Evolutionary conservation across 163 green algal species (phyloP), one percentile per base, ranked within the genome.

Genomic region (Coccomyxa subellipsoidea): DNA sequence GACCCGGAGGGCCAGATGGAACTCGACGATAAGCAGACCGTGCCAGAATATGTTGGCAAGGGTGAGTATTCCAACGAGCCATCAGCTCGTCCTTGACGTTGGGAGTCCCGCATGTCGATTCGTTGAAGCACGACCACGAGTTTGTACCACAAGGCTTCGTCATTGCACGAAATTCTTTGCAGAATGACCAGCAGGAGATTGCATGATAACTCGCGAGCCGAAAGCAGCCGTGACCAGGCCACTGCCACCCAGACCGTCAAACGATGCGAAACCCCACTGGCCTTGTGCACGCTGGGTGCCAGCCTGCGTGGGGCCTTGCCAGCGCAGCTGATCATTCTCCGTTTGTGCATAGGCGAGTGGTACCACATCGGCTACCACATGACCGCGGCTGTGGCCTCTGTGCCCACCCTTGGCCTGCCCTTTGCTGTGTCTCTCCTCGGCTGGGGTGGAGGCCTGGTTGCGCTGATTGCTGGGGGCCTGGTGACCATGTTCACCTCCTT

Each of bases 331-430:
- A 59, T 59, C 47, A 59, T 12, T 18, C 47, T 59, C 15, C 23
- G 47, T 59, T 59, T 59, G 47, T 36, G 66, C 66, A 73, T 12
- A 34, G 66, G 66, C 66, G 66, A 73, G 66, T 73, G 66, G 66
- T 73, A 73, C 27, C 66, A 73, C 66, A 73, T 73, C 18, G 66
- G 66, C 66, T 73, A 36, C 66, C 66, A 73, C 66, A 73, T 73
- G 66, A 73, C 66, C 10, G 66, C 66, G 18, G 66, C 66, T 36
- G 66, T 73, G 8, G 66, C 66, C 21, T 73, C 66, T 73, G 66
- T 73, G 66, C 66, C 66, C 66, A 73, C 66, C 10, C 27, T 73
- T 18, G 66, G 66, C 18, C 66, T 73, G 29, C 66, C 66, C 29
- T 73, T 36, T 34, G 66, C 66, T 73, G 66, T 73, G 18, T 73